Evolutionary conservation across 2,329 filamentous ascomycete species (phyloP).

Genomic region (Stemphylium lycopersici): DNA sequence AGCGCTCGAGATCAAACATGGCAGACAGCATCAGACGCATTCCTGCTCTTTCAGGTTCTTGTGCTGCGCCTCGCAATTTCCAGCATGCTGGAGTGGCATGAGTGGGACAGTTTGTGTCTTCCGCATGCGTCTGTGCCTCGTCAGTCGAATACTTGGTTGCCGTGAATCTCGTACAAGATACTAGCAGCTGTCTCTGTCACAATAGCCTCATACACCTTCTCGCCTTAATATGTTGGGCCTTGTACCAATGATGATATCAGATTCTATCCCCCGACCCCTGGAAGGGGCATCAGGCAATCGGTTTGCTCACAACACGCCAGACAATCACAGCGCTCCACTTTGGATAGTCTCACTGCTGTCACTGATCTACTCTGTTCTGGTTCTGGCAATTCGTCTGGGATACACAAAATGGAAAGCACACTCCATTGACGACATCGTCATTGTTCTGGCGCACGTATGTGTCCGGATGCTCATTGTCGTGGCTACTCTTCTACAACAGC

Average conservation of each 20-base stretch:
- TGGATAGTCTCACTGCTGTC: slow-evolving; percentile 8
- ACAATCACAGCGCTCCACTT: slow-evolving; percentile 10
- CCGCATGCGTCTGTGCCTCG: background rate
- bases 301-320: slow-evolving; percentile 5
- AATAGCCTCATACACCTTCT: background rate
- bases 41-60: background rate
- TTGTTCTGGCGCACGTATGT: slow-evolving; percentile 7
- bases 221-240: background rate
- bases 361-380: slow-evolving; percentile 3
- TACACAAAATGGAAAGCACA: slow-evolving; percentile 9
- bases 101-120: background rate
- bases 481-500: background rate
- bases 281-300: slow-evolving; percentile 3
- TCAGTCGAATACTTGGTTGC: background rate
- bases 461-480: background rate
- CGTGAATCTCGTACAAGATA: background rate
- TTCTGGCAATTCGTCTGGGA: slow-evolving; percentile 5
- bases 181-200: background rate
- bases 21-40: background rate
- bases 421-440: slow-evolving; percentile 4
- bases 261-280: background rate
- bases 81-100: background rate
- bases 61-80: background rate
- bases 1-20: background rate
- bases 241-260: background rate